Evolutionary conservation across 768 basidiomycete genomes (phyloP).

Genomic region (Crepidotus variabilis): DNA sequence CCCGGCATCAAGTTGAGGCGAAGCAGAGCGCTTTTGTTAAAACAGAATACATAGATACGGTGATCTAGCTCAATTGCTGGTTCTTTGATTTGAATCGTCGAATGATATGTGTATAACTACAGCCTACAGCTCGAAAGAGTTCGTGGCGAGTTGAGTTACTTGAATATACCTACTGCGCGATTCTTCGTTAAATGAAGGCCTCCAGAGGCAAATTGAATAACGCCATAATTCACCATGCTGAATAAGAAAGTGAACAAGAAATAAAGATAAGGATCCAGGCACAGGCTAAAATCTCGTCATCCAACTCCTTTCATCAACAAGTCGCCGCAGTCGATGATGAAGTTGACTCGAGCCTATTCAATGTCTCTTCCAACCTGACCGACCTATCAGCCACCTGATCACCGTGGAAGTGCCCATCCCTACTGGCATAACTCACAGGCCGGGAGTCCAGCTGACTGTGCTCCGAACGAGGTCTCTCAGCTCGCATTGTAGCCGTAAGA

Average conservation of each 20-base stretch:
- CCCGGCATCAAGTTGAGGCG: background rate
- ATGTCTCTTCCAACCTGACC: conserved; percentile 49
- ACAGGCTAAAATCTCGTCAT: background rate
- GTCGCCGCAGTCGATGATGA: conserved; percentile 4
- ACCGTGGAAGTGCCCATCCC: conserved; percentile 55
- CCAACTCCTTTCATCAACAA: conserved; percentile 5
- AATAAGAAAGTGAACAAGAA: background rate
- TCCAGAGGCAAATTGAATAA: background rate
- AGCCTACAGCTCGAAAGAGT: too few species aligned
- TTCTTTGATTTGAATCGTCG: too few species aligned
- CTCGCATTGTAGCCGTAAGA: conserved; percentile 44
- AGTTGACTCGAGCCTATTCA: conserved; percentile 41
- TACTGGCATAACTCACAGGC: conserved; percentile 53
- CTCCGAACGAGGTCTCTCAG: conserved; percentile 40
- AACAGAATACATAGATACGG: too few species aligned
- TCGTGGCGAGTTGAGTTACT: too few species aligned
- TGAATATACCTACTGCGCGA: too few species aligned
- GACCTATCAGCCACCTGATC: conserved; percentile 51
- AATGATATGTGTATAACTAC: too few species aligned
- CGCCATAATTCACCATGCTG: background rate
- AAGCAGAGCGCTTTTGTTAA: too few species aligned
- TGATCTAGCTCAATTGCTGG: too few species aligned
- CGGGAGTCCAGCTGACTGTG: conserved; percentile 31
- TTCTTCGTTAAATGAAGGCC: background rate
- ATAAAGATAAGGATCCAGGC: background rate